Conservation (phyloP, 768 basidiomycete genomes). For the Lentinula detonsa region DNA sequence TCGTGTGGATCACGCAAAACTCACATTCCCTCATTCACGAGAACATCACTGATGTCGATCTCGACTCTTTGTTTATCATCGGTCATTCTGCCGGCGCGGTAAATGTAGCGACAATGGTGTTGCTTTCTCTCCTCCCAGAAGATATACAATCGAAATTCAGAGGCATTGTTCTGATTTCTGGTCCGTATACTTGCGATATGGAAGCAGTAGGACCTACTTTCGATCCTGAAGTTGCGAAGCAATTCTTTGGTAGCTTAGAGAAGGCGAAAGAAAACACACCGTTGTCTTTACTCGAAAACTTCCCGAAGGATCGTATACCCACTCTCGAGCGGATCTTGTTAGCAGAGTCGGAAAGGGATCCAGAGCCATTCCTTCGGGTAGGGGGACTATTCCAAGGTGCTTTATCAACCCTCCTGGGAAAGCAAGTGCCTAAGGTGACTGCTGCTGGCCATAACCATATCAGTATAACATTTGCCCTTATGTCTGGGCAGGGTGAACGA, state of each 20-base stretch:
- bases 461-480: conserved; percentile 43
- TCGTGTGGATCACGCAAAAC: conserved; percentile 45
- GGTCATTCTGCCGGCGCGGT: conserved; percentile 61
- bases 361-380: conserved; percentile 31
- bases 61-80: conserved; percentile 38
- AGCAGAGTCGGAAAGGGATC: conserved; percentile 49
- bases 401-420: conserved; percentile 29
- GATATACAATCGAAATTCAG: conserved; percentile 29
- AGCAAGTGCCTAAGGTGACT: conserved; percentile 27
- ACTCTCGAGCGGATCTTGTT: conserved; percentile 42
- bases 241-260: conserved; percentile 35
- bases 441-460: conserved; percentile 59
- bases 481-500: conserved; percentile 53
- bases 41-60: conserved; percentile 29
- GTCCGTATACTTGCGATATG: conserved; percentile 32
- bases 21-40: conserved; percentile 21
- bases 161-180: conserved; percentile 41
- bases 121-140: conserved; percentile 28
- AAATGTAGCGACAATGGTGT: conserved; percentile 39
- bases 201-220: conserved; percentile 18
- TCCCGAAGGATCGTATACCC: conserved; percentile 26
- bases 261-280: conserved; percentile 31
- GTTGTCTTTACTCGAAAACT: conserved; percentile 29
- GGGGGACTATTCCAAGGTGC: conserved; percentile 31
- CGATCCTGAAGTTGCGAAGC: conserved; percentile 20